Percentiles rank a stretch among this genome's conserved stretches.
Conservation (phyloP, 192 early-diverging fungal genomes). For the Dispira parvispora region DNA sequence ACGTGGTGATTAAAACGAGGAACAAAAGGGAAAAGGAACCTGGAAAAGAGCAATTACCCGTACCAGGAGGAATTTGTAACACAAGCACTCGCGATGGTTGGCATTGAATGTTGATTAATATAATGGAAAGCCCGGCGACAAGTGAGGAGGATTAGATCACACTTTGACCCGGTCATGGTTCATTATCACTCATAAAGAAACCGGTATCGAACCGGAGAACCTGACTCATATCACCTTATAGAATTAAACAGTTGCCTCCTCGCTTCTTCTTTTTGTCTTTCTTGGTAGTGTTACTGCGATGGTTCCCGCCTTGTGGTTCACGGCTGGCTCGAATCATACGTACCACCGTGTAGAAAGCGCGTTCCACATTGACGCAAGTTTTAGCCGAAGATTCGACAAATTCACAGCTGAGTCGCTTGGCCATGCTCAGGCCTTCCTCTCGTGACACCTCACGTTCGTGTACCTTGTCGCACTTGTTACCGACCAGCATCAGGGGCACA, state of each 20-base stretch:
- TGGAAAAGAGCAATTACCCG: too few species aligned
- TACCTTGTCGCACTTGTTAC: conserved; percentile 82
- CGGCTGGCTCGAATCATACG: conserved; percentile 57
- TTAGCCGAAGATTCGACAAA: conserved; percentile 87
- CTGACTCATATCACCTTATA: background rate
- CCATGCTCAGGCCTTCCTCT: conserved; percentile 68
- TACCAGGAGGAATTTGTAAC: too few species aligned
- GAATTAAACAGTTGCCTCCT: conserved; percentile 5
- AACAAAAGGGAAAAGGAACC: too few species aligned
- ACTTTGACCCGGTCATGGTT: too few species aligned
- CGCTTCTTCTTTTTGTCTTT: conserved; percentile 12
- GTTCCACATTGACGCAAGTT: conserved; percentile 82
- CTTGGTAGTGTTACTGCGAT: conserved; percentile 10
- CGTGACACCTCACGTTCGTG: conserved; percentile 70
- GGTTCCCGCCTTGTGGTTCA: conserved; percentile 26
- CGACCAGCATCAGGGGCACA: conserved; percentile 82
- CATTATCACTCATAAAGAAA: too few species aligned
- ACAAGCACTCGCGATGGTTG: too few species aligned
- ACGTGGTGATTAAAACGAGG: too few species aligned
- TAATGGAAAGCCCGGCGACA: too few species aligned
- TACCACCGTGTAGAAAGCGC: conserved; percentile 68
- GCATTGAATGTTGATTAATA: too few species aligned
- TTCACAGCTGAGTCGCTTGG: conserved; percentile 51
- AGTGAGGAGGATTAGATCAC: too few species aligned
- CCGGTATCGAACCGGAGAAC: too few species aligned